Conservation (phyloP, 331 rosid species). For the Dryas integrifolia region DNA sequence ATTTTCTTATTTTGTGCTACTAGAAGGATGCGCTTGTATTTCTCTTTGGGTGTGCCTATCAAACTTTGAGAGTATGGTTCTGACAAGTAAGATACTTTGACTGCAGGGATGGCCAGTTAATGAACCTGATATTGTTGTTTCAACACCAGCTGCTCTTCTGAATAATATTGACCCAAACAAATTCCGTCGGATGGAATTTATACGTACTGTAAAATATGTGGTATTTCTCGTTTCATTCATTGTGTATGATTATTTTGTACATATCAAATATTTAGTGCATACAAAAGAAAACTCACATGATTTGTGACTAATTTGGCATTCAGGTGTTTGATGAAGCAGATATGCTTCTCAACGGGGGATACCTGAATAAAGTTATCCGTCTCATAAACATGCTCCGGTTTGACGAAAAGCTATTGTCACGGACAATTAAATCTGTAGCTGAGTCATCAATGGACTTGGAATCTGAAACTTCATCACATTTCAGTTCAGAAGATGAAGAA, state of each 20-base stretch:
- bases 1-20: neutral
- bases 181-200: conserved; percentile 49
- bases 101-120: conserved; percentile 84
- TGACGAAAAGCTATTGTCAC: conserved; percentile 75
- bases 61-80: neutral
- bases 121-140: conserved; percentile 76
- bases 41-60: conserved; percentile 8
- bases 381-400: conserved; percentile 75
- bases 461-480: conserved; percentile 37
- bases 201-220: conserved; percentile 78
- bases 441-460: conserved; percentile 41
- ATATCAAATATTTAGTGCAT: neutral
- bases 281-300: neutral
- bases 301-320: conserved; percentile 7
- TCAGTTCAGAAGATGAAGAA: conserved; percentile 45
- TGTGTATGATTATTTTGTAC: conserved; percentile 9
- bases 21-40: conserved; percentile 6
- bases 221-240: conserved; percentile 40
- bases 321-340: conserved; percentile 99
- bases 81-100: conserved; percentile 18
- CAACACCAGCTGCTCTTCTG: conserved; percentile 93
- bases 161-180: conserved; percentile 69
- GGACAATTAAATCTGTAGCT: conserved; percentile 38
- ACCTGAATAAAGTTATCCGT: conserved; percentile 88
- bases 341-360: conserved; percentile 94